Base-by-base conservation (phyloP, 257 asterid genomes). In the Linderniella brevidens region DNA sequence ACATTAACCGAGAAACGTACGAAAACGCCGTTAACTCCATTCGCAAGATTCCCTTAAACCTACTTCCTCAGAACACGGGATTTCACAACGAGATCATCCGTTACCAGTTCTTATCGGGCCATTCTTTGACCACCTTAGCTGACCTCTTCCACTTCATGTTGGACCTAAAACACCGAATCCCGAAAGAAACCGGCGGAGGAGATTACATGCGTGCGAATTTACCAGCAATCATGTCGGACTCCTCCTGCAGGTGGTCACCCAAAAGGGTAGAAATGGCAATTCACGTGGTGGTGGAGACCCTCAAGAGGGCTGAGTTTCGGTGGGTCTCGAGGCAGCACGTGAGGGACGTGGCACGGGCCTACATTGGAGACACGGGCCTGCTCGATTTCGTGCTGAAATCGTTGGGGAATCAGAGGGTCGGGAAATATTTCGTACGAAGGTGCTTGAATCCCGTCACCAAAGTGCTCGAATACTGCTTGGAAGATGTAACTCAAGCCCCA, bases 281-380 rank as follows among this genome's bases (percentile, higher is more conserved):
- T 14, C 78, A 72, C 50, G 99, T 79, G 44, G 84, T 90, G n/a
- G 77, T 90, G 12, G 94, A 90, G 52, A 82, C 96, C 43, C 67
- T 85, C 5, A 85, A 90, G 58, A 64, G 72, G 18, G 81, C 93
- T 4, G 80, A 90, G 53, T 71, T 50, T 6, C 72, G 78, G 38
- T 90, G 99, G 99, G 74, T 85, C 35, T 85, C 99, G 8, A 68
- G 96, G 35, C 99, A 90, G 54, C 83, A 85, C 20, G 92, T 90
- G 1, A 68, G 99, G 0, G 99, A 85, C 11, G 73, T 76, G 1
- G 93, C 99, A 1, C 94, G 96, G 0, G 74, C 84, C 0, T 77
- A 90, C 41, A 79, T 90, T 25, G 96, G 99, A 0, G 99, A 90
- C 61, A 90, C 99, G 0, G 99, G 99, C 0, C 49, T 90, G 46